phyloP scores from a whole-genome alignment of 2,329 filamentous ascomycete genomes.

The Pseudogymnoascus sp. region DNA sequence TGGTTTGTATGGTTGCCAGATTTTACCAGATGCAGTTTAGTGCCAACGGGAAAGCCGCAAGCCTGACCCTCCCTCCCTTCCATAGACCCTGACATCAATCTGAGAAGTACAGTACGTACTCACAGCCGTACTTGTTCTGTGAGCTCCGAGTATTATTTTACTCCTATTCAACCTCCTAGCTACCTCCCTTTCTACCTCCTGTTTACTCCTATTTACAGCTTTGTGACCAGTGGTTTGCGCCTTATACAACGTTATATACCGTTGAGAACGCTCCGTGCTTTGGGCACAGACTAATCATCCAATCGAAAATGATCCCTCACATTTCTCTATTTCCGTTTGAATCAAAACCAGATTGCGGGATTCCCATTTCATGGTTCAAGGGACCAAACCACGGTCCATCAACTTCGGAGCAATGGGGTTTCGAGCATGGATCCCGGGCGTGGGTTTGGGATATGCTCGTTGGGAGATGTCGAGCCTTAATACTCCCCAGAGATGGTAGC shows the following conservation, averaged over 20 bases:
- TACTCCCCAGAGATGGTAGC: neutral
- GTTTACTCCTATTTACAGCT: neutral
- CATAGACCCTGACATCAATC: neutral
- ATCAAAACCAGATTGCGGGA: neutral
- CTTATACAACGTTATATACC: neutral
- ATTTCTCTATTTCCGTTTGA: neutral
- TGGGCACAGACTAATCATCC: neutral
- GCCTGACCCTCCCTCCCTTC: constrained; percentile 2
- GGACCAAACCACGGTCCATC: neutral
- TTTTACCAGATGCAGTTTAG: neutral
- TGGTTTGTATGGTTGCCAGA: neutral
- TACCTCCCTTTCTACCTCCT: neutral
- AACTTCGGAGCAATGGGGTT: neutral
- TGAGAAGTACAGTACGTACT: neutral
- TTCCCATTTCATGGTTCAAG: neutral
- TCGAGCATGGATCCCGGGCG: neutral
- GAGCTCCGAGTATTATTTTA: neutral
- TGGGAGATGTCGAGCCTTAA: neutral
- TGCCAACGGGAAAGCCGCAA: neutral
- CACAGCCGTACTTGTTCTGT: neutral
- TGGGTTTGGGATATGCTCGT: neutral
- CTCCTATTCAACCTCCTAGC: neutral
- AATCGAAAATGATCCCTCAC: neutral
- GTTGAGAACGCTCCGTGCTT: neutral
- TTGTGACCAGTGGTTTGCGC: neutral